phyloP scores from a whole-genome alignment of 345 rosid genomes.

The Dovyalis caffra region DNA sequence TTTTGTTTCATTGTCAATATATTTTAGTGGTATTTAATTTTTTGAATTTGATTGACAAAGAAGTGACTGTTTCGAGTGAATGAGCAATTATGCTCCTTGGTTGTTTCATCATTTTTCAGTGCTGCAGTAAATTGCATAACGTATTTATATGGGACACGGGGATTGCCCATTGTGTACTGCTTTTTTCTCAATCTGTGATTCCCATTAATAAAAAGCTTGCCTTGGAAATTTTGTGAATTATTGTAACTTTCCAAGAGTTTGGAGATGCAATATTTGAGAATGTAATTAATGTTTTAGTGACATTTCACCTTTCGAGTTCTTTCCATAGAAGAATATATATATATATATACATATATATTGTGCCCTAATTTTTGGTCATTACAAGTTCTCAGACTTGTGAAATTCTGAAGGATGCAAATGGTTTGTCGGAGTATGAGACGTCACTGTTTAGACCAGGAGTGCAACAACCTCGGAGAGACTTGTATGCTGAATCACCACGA shows the following conservation, averaged over 20 bases:
- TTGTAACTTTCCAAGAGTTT: background rate
- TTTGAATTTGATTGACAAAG: background rate
- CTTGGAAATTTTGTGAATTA: background rate
- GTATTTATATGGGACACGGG: no score
- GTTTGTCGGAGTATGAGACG: constrained; percentile 39
- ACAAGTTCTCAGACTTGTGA: constrained; percentile 55
- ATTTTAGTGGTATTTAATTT: background rate
- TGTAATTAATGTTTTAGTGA: constrained; percentile 4
- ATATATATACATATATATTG: no score
- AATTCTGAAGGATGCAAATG: constrained; percentile 58
- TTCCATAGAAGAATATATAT: background rate
- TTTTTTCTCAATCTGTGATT: no score
- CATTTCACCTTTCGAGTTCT: background rate
- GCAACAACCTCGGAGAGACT: constrained; percentile 33
- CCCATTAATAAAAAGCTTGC: background rate
- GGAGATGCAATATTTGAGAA: background rate
- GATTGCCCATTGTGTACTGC: no score
- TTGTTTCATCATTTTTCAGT: background rate
- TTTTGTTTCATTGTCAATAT: background rate
- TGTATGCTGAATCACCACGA: constrained; percentile 28
- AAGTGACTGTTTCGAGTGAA: background rate
- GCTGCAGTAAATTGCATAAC: background rate
- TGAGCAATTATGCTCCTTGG: background rate
- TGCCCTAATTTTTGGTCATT: constrained; percentile 19
- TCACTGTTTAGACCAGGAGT: constrained; percentile 52